Evolutionary conservation across 169 alveolate genomes (phyloP), one percentile per base, ranked within the genome.

Genomic region (Eimeria sp.): DNA sequence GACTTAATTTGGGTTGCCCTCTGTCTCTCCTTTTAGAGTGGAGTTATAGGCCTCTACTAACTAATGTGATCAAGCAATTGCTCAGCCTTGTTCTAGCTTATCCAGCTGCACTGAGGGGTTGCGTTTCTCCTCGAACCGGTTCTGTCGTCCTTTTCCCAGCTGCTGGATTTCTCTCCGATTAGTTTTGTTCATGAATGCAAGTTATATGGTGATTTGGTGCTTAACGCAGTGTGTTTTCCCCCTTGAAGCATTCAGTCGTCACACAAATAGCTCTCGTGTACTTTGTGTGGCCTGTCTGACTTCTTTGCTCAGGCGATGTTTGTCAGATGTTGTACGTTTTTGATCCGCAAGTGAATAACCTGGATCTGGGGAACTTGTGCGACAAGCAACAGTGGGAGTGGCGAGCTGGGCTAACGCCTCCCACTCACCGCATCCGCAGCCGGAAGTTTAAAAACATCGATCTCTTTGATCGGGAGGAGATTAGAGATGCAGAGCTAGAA

Each of bases 401-500:
- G 99, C 98, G 98, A 40, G 98, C 97, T 18, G 99, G 99, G 62
- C 87, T 98, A 18, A 97, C 99, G 25, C 99, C 99, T 40, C 98
- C 98, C 56, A 98, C 98, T 23, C 97, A 96, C 46, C 97, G 97
- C 83, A 98, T 98, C 9, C 93, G 99, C 76, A 97, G 97, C 46
- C 96, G 99, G 89, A 97, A 97, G 95, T 98, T 98, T 85, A 98
- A 98, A 88, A 96, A 98, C 90, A 88, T 96, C 23, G 98, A 98
- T 71, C 85, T 97, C 54, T 98, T 96, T 93, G 97, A 97, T 83
- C 97, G 97, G 37, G 98, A 97, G 40, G 99, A 98, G 58, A 96
- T 98, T 40, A 96, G 97, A 68, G 98, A 98, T 33, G 99, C 99
- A 33, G 99, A 98, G 77, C 97, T 89, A 25, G 95, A 95, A 64